Percentiles rank a stretch among this genome's conserved stretches.
These are phyloP conservation scores for Chiua virens DNA, from an alignment of 768 basidiomycete species.

Conservation along the genomic window DNA sequence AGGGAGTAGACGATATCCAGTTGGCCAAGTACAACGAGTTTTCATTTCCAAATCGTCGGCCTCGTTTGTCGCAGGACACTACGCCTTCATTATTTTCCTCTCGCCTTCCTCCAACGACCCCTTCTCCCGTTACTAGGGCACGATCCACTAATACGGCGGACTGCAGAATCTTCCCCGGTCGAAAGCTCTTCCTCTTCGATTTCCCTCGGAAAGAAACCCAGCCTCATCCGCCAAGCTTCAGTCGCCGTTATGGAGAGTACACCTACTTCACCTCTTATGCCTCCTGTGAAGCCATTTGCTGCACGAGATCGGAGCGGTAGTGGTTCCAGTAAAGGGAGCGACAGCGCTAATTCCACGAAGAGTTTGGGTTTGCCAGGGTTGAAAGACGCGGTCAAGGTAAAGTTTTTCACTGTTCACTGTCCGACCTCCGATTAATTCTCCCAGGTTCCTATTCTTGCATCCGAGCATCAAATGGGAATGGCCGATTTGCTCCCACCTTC, in stretches of 20 bases:
- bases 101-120: constrained; percentile 27
- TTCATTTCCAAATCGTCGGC: constrained; percentile 57
- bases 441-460: constrained; percentile 65
- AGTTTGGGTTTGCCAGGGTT: constrained; percentile 53
- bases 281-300: constrained; percentile 49
- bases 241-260: constrained; percentile 55
- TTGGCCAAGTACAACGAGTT: constrained; percentile 51
- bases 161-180: constrained; percentile 14
- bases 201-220: constrained; percentile 33
- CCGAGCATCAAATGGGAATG: constrained; percentile 69
- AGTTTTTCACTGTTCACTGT: neutral
- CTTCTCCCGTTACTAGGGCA: constrained; percentile 34
- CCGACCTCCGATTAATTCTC: constrained; percentile 1
- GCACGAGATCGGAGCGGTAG: constrained; percentile 50
- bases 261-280: constrained; percentile 36
- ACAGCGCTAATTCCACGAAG: constrained; percentile 28
- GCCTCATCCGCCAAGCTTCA: constrained; percentile 49
- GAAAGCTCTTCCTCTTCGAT: constrained; percentile 9
- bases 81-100: constrained; percentile 30
- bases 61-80: constrained; percentile 57
- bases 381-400: constrained; percentile 73
- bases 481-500: constrained; percentile 74
- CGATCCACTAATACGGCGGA: constrained; percentile 34
- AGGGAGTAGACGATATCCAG: constrained; percentile 39
- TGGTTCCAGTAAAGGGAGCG: constrained; percentile 41